These are phyloP conservation scores for Ganoderma lingzhi DNA, from an alignment of 1,284 basidiomycete species.

Conservation along the genomic window DNA sequence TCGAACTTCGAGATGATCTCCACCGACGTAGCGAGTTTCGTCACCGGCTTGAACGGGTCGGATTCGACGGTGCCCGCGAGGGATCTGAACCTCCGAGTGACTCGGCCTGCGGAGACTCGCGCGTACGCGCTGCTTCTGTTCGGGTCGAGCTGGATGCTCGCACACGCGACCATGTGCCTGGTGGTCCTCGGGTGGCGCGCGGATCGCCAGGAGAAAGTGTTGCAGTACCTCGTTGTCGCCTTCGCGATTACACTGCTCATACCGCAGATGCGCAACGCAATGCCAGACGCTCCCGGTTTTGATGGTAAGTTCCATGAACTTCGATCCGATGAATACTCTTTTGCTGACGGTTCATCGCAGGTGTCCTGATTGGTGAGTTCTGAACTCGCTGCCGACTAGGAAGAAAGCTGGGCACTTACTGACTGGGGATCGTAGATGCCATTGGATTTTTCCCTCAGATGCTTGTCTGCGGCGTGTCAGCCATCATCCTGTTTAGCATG, in stretches of 20 bases:
- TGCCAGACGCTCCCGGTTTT: slow-evolving; percentile 65
- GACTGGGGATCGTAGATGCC: slow-evolving; percentile 45
- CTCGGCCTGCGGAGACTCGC: slow-evolving; percentile 53
- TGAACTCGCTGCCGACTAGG: not conserved
- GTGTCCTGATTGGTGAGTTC: slow-evolving; percentile 55
- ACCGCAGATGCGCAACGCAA: slow-evolving; percentile 59
- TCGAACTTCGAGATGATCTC: slow-evolving; percentile 57
- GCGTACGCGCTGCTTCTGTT: slow-evolving; percentile 57
- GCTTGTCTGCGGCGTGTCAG: slow-evolving; percentile 52
- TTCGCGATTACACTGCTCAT: slow-evolving; percentile 54
- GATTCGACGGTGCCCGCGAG: slow-evolving; percentile 44
- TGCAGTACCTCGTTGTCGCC: slow-evolving; percentile 50
- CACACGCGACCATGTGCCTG: slow-evolving; percentile 57
- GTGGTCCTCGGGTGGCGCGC: slow-evolving; percentile 51
- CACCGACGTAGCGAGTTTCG: slow-evolving; percentile 51
- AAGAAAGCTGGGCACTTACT: not conserved
- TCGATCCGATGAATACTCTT: no score
- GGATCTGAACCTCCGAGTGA: slow-evolving; percentile 55
- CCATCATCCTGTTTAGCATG: slow-evolving; percentile 52
- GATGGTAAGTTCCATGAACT: slow-evolving; percentile 50
- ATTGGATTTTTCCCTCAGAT: slow-evolving; percentile 68
- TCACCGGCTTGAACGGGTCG: slow-evolving; percentile 37
- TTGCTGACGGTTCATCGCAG: slow-evolving; percentile 35
- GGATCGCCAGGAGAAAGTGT: slow-evolving; percentile 41
- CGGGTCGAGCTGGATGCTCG: slow-evolving; percentile 58